Conservation (phyloP, 2,329 filamentous ascomycete species). For the Cordyceps tenuipes region DNA sequence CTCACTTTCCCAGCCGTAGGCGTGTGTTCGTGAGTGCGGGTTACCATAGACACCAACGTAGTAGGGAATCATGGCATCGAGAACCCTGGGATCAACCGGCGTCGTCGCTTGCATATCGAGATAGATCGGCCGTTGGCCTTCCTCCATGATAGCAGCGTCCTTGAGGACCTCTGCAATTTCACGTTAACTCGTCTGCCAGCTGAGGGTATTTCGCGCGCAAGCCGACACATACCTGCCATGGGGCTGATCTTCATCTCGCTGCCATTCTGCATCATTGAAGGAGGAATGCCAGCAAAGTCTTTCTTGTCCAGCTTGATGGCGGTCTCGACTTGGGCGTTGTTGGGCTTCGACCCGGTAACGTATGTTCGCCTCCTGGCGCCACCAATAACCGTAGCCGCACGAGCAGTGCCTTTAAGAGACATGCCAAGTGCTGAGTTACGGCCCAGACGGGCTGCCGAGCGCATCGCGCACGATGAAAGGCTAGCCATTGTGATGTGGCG, state of each 20-base stretch:
- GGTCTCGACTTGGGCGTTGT: slow-evolving; percentile 76
- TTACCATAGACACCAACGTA: slow-evolving; percentile 93
- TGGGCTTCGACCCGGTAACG: slow-evolving; percentile 74
- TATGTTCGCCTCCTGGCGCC: slow-evolving; percentile 51
- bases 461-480: slow-evolving; percentile 59
- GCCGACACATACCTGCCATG: slow-evolving; percentile 44
- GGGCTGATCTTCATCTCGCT: slow-evolving; percentile 62
- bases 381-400: slow-evolving; percentile 22
- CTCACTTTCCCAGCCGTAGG: slow-evolving; percentile 98
- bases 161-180: slow-evolving; percentile 61
- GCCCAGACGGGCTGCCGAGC: slow-evolving; percentile 61
- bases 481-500: slow-evolving; percentile 45
- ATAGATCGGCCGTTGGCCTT: slow-evolving; percentile 90
- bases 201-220: not conserved
- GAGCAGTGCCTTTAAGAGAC: slow-evolving; percentile 21
- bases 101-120: slow-evolving; percentile 98
- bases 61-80: slow-evolving; percentile 94
- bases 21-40: slow-evolving; percentile 92
- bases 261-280: slow-evolving; percentile 23
- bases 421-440: slow-evolving; percentile 32
- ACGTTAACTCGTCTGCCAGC: slow-evolving; percentile 9
- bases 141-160: slow-evolving; percentile 86
- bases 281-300: slow-evolving; percentile 56
- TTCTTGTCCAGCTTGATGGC: slow-evolving; percentile 82
- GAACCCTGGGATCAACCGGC: slow-evolving; percentile 84